These are phyloP conservation scores for Dendryphion nanum DNA, from an alignment of 2,329 filamentous ascomycete species.

Conservation along the genomic window DNA sequence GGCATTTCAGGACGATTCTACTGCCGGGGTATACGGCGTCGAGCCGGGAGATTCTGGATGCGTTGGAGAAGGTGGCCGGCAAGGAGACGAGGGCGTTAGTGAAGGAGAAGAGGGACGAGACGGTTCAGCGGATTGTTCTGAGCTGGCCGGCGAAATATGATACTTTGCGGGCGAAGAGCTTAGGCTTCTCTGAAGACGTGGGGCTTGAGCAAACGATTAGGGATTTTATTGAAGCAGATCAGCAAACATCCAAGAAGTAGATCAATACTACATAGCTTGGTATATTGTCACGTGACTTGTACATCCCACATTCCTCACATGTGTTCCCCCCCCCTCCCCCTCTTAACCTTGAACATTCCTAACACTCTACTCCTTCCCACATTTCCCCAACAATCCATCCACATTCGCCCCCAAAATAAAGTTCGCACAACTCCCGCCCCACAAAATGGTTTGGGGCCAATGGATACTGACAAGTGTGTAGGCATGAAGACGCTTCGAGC, in stretches of 20 bases:
- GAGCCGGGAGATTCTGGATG: conserved; percentile 57
- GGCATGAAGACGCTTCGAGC: too few species aligned
- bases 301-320: too few species aligned
- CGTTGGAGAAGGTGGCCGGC: conserved; percentile 55
- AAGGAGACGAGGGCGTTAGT: conserved; percentile 52
- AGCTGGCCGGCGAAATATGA: conserved; percentile 59
- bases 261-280: too few species aligned
- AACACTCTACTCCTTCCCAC: too few species aligned
- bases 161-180: conserved; percentile 52
- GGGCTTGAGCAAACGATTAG: conserved; percentile 47
- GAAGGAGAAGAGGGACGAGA: conserved; percentile 51
- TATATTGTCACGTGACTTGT: too few species aligned
- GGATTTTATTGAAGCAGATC: conserved; percentile 41
- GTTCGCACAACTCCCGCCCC: too few species aligned
- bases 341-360: too few species aligned
- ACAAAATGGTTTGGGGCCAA: too few species aligned
- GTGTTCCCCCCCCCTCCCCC: too few species aligned
- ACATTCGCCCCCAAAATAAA: too few species aligned
- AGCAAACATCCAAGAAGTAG: conserved; percentile 10
- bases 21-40: conserved; percentile 56
- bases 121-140: conserved; percentile 53
- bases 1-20: conserved; percentile 52
- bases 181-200: conserved; percentile 54
- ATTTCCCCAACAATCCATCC: too few species aligned
- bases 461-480: too few species aligned